These are phyloP conservation scores for Microcyclospora tardicrescens DNA, from an alignment of 2,329 filamentous ascomycete species.

Conservation along the genomic window DNA sequence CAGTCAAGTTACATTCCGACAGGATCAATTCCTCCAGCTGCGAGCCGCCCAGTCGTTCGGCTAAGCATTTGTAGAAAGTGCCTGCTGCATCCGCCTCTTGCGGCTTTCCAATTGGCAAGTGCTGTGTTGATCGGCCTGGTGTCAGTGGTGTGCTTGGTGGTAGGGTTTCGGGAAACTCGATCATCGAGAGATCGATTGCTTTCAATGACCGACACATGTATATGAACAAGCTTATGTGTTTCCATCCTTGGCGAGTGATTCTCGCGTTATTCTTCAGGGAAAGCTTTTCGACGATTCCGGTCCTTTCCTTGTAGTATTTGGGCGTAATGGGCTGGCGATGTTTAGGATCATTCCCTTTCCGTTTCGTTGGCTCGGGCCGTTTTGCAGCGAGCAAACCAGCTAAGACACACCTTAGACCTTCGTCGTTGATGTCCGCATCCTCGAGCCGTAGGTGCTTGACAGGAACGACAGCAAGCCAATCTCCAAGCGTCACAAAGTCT, in stretches of 20 bases:
- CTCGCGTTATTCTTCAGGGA: constrained; percentile 81
- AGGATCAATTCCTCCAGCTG: constrained; percentile 73
- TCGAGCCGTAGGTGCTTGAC: constrained; percentile 77
- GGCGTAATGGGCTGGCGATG: constrained; percentile 14
- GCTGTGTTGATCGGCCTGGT: constrained; percentile 10
- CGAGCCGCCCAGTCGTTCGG: constrained; percentile 61
- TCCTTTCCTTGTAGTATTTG: constrained; percentile 29
- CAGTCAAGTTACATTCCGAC: constrained; percentile 61
- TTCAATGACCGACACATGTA: constrained; percentile 82
- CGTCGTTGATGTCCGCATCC: constrained; percentile 75
- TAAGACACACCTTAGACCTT: constrained; percentile 73
- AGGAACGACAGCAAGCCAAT: constrained; percentile 88
- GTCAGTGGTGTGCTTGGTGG: constrained; percentile 13
- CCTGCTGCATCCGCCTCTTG: constrained; percentile 41
- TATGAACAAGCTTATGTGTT: constrained; percentile 75
- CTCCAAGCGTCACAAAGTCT: constrained; percentile 76
- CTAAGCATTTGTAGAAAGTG: constrained; percentile 62
- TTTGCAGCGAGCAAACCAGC: constrained; percentile 75
- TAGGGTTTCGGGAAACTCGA: constrained; percentile 53
- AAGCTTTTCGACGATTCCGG: constrained; percentile 72
- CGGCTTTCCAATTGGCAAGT: constrained; percentile 16
- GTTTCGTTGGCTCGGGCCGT: constrained; percentile 38
- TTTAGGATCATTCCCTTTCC: constrained; percentile 16
- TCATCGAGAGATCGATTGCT: constrained; percentile 72
- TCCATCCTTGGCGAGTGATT: constrained; percentile 79